Base-by-base conservation (phyloP, 1,284 basidiomycete genomes). In the Papiliotrema fonsecae region DNA sequence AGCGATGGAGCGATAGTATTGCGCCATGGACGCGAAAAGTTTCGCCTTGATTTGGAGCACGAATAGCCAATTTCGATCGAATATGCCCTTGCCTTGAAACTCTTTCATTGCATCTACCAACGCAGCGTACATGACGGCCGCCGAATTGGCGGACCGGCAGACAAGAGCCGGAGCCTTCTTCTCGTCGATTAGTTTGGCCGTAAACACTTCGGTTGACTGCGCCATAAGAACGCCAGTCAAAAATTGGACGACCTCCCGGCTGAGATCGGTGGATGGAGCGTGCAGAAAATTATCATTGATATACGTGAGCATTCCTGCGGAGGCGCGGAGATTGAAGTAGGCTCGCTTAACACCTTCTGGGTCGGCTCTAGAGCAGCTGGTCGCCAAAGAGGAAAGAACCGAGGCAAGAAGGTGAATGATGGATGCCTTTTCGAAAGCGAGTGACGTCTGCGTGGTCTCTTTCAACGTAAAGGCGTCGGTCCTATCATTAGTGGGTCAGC, bases 271-370 rank as follows among this genome's bases (percentile, higher is more conserved):
- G n/a, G 88, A 93, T 0, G 96, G 96, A 0, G 96, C 96, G 66
- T 98, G 96, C 0, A 98, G 77, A 73, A 99, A 98, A 79, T 98
- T 98, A 73, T 98, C 94, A 76, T 97, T 97, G 79, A 99, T 94
- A 70, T 98, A 98, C 10, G 86, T 90, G 63, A 97, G 82, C 90
- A 98, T 96, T 21, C 96, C 96, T 0, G 94, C 90, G 30, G 88
- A 85, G n/a, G 88, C 86, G 18, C 88, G 80, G 61, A 91, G 87
- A 71, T 92, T 92, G 73, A 91, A 83, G 77, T 97, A 98, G 0
- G 92, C 83, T 22, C 92, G 83, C 74, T 97, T 97, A 60, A 93
- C 75, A n/a, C 93, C 93, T 68, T 98, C 93, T 2, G 90, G 88
- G 43, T 70, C 71, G 24, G 73, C 64, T 31, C 72, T 57, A 47